phyloP scores from a whole-genome alignment of 495 filamentous ascomycete genomes.

The Parmelia sp. region DNA sequence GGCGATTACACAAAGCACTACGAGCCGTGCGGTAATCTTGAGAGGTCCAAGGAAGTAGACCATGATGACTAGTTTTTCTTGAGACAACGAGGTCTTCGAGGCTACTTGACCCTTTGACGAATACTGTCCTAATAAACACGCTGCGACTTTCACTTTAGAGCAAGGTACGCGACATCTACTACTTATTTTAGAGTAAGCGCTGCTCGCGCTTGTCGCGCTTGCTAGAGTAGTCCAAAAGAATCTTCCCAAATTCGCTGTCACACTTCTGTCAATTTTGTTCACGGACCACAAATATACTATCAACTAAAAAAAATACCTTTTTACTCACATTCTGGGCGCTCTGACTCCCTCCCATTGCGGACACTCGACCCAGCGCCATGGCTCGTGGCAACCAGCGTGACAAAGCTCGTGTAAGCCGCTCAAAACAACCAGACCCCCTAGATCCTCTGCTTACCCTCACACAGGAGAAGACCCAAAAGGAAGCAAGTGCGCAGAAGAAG shows the following conservation, averaged over 20 bases:
- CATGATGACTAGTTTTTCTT: not conserved
- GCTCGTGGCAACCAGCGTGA: slow-evolving; percentile 92
- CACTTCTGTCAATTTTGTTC: not conserved
- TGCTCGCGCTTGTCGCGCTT: slow-evolving; percentile 5
- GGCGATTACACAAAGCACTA: not conserved
- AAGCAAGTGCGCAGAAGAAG: slow-evolving; percentile 49
- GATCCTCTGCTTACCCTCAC: slow-evolving; percentile 37
- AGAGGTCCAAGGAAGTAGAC: not conserved
- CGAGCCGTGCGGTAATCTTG: not conserved
- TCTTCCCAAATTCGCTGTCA: not conserved
- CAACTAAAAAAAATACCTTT: too few relatives aligned
- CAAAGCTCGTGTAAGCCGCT: slow-evolving; percentile 58
- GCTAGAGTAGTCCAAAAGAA: not conserved
- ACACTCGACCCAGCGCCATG: slow-evolving; percentile 44
- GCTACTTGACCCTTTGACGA: not conserved
- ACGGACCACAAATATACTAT: not conserved
- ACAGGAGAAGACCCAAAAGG: slow-evolving; percentile 11
- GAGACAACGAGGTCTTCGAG: not conserved
- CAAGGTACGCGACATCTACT: too few relatives aligned
- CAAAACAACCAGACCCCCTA: slow-evolving; percentile 64
- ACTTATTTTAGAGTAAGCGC: not conserved
- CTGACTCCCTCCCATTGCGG: slow-evolving; percentile 1
- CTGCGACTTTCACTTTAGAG: not conserved
- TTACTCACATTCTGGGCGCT: not conserved
- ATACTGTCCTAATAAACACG: not conserved